Base-by-base conservation (phyloP, 2,329 filamentous ascomycete species). In the Xylariomycetidae sp. region DNA sequence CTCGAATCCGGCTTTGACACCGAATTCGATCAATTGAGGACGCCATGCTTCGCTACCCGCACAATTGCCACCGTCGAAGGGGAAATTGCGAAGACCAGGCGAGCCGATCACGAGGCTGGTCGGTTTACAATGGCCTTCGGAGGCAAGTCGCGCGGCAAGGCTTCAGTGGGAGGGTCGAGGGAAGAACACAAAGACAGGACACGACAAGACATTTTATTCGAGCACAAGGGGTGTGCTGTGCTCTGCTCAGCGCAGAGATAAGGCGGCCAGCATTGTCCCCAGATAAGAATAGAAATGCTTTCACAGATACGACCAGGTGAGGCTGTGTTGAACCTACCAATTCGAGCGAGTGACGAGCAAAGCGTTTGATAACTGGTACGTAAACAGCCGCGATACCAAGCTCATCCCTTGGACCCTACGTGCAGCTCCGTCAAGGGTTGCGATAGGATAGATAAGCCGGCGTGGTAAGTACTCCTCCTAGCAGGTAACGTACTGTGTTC, bases 1-100 rank as follows among this genome's bases (percentile, higher is more conserved):
- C 38, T 47, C 42, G 40, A 38, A 48, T 32, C 36, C 44, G 49
- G 43, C 44, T 46, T 51, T 47, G 35, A 42, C 25, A 34, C 40
- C 42, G 35, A 35, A 46, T 44, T 39, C 34, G 44, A 42, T 38
- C 34, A 41, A 41, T 43, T 25, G 32, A 31, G 34, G 31, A 20
- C 40, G 34, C 41, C 50, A 50, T 49, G 31, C 18, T 31, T 41
- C 20, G 30, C n/a, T 16, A 32, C 20, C 12, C 19, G 15, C 25
- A 34, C 27, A 36, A 40, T 38, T 32, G 33, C 25, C 43, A 37
- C 32, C 14, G 18, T 26, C 20, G 8, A 10, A 25, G 20, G 10
- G 16, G 14, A 28, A 16, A 27, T 31, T 20, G 20, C 15, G 27
- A 13, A 14, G 20, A 38, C 25, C 19, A 27, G 5, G n/a, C n/a